Evolutionary conservation across 108 stramenopile species (phyloP).

Genomic region (Cyclotella baltica): DNA sequence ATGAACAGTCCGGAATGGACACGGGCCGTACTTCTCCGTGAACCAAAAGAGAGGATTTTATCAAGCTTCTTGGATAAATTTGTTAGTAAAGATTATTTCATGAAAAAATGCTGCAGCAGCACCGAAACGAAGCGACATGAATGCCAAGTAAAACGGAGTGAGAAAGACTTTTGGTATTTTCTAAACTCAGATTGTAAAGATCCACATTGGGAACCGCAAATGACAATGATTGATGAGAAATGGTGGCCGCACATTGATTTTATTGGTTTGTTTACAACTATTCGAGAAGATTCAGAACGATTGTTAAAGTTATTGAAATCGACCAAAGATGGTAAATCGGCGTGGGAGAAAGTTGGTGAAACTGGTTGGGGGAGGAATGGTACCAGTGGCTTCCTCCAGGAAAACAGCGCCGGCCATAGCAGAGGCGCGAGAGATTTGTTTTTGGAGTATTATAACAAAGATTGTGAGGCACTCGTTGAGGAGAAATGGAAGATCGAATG

Average conservation of each 20-base stretch:
- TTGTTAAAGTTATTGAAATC: conserved; percentile 39
- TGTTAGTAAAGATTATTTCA: conserved; percentile 3
- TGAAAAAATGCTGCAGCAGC: background rate
- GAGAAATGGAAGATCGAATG: background rate
- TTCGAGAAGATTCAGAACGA: conserved; percentile 40
- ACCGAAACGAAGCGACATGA: background rate
- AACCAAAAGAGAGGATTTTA: conserved; percentile 5
- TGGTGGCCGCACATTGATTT: conserved; percentile 57
- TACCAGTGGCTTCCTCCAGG: background rate
- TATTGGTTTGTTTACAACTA: conserved; percentile 48
- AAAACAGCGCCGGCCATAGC: background rate
- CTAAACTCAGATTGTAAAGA: conserved; percentile 31
- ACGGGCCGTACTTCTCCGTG: background rate
- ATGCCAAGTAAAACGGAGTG: background rate
- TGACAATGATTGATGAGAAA: conserved; percentile 47
- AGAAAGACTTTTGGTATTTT: conserved; percentile 31
- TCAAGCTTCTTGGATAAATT: conserved; percentile 2
- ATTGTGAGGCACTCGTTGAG: background rate
- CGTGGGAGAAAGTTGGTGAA: conserved; percentile 49
- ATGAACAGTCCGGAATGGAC: conserved; percentile 2
- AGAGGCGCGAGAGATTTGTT: background rate
- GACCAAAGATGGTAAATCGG: conserved; percentile 5
- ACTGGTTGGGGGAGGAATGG: conserved; percentile 54
- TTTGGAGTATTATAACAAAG: background rate
- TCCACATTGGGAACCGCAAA: conserved; percentile 58